These are phyloP conservation scores for Choanephora cucurbitarum DNA, from an alignment of 371 early-diverging fungal genomes.

Conservation along the genomic window DNA sequence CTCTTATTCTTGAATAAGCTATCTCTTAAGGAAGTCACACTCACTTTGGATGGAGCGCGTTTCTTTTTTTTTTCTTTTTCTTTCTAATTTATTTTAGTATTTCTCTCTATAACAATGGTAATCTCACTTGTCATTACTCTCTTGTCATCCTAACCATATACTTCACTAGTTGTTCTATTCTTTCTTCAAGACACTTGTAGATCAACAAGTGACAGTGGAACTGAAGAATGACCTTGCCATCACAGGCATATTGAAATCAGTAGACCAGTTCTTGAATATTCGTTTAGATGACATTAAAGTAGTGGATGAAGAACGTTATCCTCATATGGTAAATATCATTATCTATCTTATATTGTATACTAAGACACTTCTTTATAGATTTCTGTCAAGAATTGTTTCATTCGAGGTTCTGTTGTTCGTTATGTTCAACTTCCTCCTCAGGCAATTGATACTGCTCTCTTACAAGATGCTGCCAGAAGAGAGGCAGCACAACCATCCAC, in stretches of 20 bases:
- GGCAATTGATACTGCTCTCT: conserved; percentile 89
- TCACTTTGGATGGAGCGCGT: too few species aligned
- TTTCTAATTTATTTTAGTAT: too few species aligned
- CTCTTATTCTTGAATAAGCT: too few species aligned
- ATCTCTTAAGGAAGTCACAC: too few species aligned
- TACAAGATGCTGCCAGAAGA: conserved; percentile 95
- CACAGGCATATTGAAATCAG: conserved; percentile 90
- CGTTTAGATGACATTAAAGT: conserved; percentile 93
- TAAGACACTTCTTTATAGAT: conserved; percentile 53
- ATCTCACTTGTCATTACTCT: too few species aligned
- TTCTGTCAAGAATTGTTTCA: conserved; percentile 95
- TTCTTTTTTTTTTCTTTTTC: too few species aligned
- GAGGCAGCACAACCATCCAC: conserved; percentile 74
- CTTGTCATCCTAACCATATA: too few species aligned
- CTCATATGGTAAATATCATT: conserved; percentile 85
- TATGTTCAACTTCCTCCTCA: conserved; percentile 92
- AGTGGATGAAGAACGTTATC: conserved; percentile 86
- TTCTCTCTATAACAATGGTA: too few species aligned
- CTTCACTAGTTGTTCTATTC: conserved; percentile 93
- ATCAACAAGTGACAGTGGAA: conserved; percentile 94
- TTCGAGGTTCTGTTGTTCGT: conserved; percentile 97
- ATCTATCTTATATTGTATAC: neutral
- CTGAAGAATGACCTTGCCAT: conserved; percentile 97
- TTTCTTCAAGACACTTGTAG: conserved; percentile 98
- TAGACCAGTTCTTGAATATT: conserved; percentile 99